Percentiles rank a stretch among this genome's conserved stretches.
These are phyloP conservation scores for Aspergillus intermedius DNA, from an alignment of 2,329 filamentous ascomycete species.

Conservation along the genomic window DNA sequence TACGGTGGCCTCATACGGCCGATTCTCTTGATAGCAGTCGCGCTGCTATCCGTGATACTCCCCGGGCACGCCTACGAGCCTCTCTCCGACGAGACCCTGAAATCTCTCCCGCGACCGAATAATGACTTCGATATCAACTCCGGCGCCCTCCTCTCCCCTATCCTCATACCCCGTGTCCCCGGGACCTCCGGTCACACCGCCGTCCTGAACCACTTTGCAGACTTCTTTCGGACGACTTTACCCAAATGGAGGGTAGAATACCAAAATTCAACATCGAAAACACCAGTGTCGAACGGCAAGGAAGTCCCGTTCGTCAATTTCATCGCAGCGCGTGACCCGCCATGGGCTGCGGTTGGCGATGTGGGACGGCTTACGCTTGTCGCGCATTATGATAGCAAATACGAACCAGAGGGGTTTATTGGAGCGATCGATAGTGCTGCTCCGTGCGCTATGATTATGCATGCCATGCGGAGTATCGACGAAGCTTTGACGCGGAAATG, in stretches of 20 bases:
- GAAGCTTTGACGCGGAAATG: slow-evolving; percentile 74
- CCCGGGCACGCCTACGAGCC: slow-evolving; percentile 45
- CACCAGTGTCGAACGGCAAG: slow-evolving; percentile 64
- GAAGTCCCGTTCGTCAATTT: slow-evolving; percentile 81
- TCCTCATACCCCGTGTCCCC: slow-evolving; percentile 80
- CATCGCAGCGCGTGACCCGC: slow-evolving; percentile 80
- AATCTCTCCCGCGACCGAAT: slow-evolving; percentile 63
- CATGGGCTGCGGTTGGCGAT: slow-evolving; percentile 67
- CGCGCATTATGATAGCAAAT: slow-evolving; percentile 88
- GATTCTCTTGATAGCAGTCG: slow-evolving; percentile 21
- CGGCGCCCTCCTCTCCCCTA: slow-evolving; percentile 73
- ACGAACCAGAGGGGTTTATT: slow-evolving; percentile 75
- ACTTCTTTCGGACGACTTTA: slow-evolving; percentile 69
- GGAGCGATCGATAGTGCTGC: slow-evolving; percentile 91
- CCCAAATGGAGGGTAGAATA: slow-evolving; percentile 73
- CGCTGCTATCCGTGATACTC: slow-evolving; percentile 17
- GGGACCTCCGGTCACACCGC: slow-evolving; percentile 68
- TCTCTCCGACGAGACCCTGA: slow-evolving; percentile 70
- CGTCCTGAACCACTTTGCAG: slow-evolving; percentile 73
- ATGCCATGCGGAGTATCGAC: slow-evolving; percentile 75
- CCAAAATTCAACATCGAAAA: slow-evolving; percentile 85
- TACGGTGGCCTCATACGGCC: slow-evolving; percentile 21
- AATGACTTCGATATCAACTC: slow-evolving; percentile 71
- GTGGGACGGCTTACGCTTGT: slow-evolving; percentile 77
- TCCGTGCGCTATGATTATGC: slow-evolving; percentile 89